Percentiles rank a stretch among this genome's conserved stretches.
These are phyloP conservation scores for Epichloe brachyelytri DNA, from an alignment of 2,329 filamentous ascomycete genomes.

Conservation along the genomic window DNA sequence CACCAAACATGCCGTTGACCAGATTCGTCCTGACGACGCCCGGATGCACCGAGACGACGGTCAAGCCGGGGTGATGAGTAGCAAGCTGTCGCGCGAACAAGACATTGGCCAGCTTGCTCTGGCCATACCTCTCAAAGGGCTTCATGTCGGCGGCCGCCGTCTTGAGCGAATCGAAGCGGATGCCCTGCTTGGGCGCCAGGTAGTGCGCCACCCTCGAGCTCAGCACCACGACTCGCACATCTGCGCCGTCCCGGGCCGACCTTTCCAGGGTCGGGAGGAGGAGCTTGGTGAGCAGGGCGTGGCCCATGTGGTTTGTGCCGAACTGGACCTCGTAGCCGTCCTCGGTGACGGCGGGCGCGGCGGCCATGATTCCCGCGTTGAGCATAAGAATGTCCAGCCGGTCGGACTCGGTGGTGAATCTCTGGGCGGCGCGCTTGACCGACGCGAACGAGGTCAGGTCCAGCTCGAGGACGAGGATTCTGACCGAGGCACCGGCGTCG, in stretches of 20 bases:
- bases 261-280: conserved; percentile 18
- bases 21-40: conserved; percentile 18
- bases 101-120: conserved; percentile 20
- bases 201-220: conserved; percentile 15
- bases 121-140: conserved; percentile 14
- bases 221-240: conserved; percentile 19
- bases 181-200: conserved; percentile 12
- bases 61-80: conserved; percentile 12
- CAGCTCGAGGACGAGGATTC: conserved; percentile 27
- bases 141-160: conserved; percentile 9
- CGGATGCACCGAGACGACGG: conserved; percentile 15
- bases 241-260: conserved; percentile 12
- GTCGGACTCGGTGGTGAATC: conserved; percentile 20
- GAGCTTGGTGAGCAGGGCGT: conserved; percentile 29
- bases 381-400: conserved; percentile 32
- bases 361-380: conserved; percentile 33
- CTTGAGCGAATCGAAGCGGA: conserved; percentile 18
- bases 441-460: conserved; percentile 32
- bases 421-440: conserved; percentile 26
- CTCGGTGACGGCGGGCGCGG: conserved; percentile 21
- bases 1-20: conserved; percentile 7
- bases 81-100: conserved; percentile 17
- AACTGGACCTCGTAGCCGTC: conserved; percentile 38
- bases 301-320: conserved; percentile 36
- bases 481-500: conserved; percentile 6